These are phyloP conservation scores for Pythium periplocum DNA, from an alignment of 352 stramenopile genomes.

Conservation along the genomic window DNA sequence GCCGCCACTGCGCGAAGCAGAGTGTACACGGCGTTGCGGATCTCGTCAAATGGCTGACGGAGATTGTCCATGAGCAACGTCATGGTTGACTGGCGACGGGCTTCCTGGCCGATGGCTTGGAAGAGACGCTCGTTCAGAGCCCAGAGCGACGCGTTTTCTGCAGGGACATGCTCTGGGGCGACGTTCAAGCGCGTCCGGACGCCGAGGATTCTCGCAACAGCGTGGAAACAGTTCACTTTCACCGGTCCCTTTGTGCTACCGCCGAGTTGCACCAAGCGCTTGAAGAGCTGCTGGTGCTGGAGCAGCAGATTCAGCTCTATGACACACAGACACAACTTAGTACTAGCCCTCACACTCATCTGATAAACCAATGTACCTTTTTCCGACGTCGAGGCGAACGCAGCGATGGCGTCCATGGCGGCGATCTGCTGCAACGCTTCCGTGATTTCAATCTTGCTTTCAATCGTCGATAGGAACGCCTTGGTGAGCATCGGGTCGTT, in stretches of 20 bases:
- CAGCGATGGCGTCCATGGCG: constrained; percentile 77
- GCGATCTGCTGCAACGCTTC: constrained; percentile 75
- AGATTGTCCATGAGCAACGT: constrained; percentile 67
- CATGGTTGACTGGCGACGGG: constrained; percentile 50
- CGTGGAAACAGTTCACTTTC: constrained; percentile 74
- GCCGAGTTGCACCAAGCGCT: constrained; percentile 49
- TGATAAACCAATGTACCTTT: constrained; percentile 37
- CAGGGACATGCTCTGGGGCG: constrained; percentile 25
- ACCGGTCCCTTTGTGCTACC: constrained; percentile 61
- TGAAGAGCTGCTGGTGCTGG: constrained; percentile 61
- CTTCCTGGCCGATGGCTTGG: constrained; percentile 48
- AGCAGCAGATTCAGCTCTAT: constrained; percentile 67
- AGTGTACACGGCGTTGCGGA: constrained; percentile 70
- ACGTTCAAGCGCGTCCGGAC: constrained; percentile 38
- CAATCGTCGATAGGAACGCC: constrained; percentile 69
- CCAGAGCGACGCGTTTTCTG: constrained; percentile 64
- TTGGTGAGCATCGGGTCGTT: constrained; percentile 65
- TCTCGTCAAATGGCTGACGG: constrained; percentile 79
- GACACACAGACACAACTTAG: background rate
- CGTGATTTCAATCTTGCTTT: constrained; percentile 55
- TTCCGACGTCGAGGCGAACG: constrained; percentile 72
- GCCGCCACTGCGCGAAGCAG: constrained; percentile 72
- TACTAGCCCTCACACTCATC: too few relatives aligned
- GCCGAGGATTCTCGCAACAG: constrained; percentile 51
- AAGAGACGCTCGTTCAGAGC: constrained; percentile 61